Percentiles rank a stretch among this genome's conserved stretches.
phyloP scores from a whole-genome alignment of 116 monocot genomes.

The Papilionanthe hybrid region DNA sequence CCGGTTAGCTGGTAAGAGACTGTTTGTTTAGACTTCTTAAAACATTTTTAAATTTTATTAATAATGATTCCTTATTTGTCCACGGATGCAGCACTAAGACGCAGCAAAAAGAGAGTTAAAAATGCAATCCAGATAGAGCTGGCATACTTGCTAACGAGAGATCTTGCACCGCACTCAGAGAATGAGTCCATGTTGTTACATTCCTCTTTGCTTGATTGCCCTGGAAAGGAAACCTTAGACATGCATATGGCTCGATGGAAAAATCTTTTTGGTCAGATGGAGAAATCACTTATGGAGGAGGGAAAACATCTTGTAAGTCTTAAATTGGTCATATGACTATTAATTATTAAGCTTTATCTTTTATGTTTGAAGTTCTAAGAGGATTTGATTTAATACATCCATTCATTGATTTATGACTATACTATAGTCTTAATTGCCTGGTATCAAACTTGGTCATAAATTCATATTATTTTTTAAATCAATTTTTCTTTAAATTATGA shows the following conservation, averaged over 20 bases:
- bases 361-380: background rate
- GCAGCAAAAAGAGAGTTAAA: slow-evolving; percentile 64
- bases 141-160: slow-evolving; percentile 53
- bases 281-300: slow-evolving; percentile 63
- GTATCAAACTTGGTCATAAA: background rate
- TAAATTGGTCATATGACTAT: background rate
- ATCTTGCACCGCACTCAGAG: slow-evolving; percentile 29
- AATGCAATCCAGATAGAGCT: slow-evolving; percentile 64
- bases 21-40: background rate
- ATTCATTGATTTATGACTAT: background rate
- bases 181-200: slow-evolving; percentile 17
- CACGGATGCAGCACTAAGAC: slow-evolving; percentile 37
- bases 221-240: slow-evolving; percentile 24
- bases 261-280: slow-evolving; percentile 70
- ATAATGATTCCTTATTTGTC: background rate
- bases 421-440: background rate
- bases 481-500: background rate
- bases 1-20: slow-evolving; percentile 56
- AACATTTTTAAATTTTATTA: background rate
- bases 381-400: background rate
- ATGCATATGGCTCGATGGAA: slow-evolving; percentile 65
- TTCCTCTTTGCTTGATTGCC: slow-evolving; percentile 22
- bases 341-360: background rate
- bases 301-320: slow-evolving; percentile 69
- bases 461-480: background rate